Percentiles rank a stretch among this genome's conserved stretches.
Conservation (phyloP, 176 grass and related monocot genomes). For the Ensete ventricosum region DNA sequence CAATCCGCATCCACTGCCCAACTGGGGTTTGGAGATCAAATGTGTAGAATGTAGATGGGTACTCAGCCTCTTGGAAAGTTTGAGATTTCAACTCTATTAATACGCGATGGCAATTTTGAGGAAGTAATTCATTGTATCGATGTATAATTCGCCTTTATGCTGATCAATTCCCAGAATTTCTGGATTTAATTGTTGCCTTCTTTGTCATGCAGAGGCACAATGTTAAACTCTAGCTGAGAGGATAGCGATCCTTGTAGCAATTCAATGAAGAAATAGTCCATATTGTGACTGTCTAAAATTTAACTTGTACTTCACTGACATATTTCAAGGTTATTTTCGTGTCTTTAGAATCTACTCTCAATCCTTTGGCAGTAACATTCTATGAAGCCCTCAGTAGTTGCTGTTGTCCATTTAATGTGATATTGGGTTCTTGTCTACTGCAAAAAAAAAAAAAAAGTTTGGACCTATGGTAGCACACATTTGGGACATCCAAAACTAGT, state of each 20-base stretch:
- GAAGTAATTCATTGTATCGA: constrained; percentile 2
- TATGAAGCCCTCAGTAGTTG: too few species aligned
- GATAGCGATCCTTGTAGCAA: constrained; percentile 4
- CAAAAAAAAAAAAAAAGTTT: too few species aligned
- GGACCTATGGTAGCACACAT: too few species aligned
- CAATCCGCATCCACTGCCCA: not conserved
- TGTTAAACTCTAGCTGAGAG: not conserved
- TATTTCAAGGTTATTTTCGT: not conserved
- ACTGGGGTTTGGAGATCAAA: not conserved
- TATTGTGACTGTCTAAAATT: not conserved
- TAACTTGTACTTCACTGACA: not conserved
- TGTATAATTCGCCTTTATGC: not conserved
- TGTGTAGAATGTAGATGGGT: not conserved
- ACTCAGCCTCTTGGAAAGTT: not conserved
- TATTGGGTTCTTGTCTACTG: too few species aligned
- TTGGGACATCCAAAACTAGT: too few species aligned
- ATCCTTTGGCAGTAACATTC: too few species aligned
- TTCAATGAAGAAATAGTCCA: not conserved
- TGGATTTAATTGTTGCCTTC: not conserved
- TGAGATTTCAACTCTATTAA: not conserved
- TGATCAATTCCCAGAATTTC: not conserved
- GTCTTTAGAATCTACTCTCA: not conserved
- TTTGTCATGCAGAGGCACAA: not conserved
- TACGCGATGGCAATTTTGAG: not conserved
- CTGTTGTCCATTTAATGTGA: too few species aligned